A percentile compares a stretch with the other conserved stretches of the same genome.
Evolutionary conservation across 1,284 basidiomycete genomes (phyloP).

Genomic region (Microbotryum silenes-acaulis): DNA sequence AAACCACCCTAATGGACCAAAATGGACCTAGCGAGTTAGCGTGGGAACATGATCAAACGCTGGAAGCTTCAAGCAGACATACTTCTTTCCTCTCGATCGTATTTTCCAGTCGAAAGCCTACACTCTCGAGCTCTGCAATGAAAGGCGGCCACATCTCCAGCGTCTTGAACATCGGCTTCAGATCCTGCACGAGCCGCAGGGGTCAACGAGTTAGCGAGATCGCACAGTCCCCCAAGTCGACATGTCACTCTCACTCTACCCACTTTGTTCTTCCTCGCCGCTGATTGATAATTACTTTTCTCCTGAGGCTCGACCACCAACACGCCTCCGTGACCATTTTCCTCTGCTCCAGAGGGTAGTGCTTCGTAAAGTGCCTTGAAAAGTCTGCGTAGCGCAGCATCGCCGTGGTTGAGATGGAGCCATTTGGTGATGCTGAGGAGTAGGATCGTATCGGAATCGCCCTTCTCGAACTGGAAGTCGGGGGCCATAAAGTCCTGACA

Average conservation of each 20-base stretch:
- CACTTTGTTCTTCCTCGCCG: conserved; percentile 25
- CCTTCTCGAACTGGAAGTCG: conserved; percentile 12
- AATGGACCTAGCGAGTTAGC: not conserved
- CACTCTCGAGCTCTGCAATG: conserved; percentile 13
- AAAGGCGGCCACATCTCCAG: conserved; percentile 27
- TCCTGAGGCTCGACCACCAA: conserved; percentile 31
- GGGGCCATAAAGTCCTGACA: conserved; percentile 1
- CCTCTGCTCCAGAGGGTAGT: not conserved
- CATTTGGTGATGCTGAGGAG: conserved; percentile 32
- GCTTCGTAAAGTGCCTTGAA: conserved; percentile 12
- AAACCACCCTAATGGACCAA: conserved; percentile 19
- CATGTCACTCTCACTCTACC: conserved; percentile 6
- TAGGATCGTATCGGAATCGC: conserved; percentile 15
- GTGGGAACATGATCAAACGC: not conserved
- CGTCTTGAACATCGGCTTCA: not conserved
- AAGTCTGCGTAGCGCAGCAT: conserved; percentile 17
- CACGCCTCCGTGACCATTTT: conserved; percentile 5
- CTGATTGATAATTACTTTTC: conserved; percentile 26
- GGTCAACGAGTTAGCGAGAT: not conserved
- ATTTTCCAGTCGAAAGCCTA: conserved; percentile 18
- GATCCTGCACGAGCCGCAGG: not conserved
- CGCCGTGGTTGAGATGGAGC: conserved; percentile 30
- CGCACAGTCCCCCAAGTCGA: not conserved
- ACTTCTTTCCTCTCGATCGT: conserved; percentile 24
- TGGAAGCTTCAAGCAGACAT: not conserved